phyloP scores from a whole-genome alignment of 2,329 filamentous ascomycete genomes.

The Lanzia echinophila region DNA sequence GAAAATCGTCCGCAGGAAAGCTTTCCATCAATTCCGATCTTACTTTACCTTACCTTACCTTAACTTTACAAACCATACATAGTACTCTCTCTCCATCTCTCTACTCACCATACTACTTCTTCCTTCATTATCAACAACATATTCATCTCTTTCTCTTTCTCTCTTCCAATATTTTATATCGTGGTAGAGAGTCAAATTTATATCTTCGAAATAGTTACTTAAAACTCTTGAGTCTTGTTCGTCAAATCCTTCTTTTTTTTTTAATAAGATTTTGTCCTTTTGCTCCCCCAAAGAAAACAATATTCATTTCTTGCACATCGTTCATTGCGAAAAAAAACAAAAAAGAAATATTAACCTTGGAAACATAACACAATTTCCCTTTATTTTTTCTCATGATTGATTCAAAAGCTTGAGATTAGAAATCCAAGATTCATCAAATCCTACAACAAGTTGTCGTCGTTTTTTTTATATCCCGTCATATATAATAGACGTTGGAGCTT shows the following conservation, averaged over 20 bases:
- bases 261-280: constrained; percentile 20
- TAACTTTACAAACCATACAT: neutral
- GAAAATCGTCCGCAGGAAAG: neutral
- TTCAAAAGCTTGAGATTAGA: neutral
- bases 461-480: constrained; percentile 13
- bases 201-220: constrained; percentile 8
- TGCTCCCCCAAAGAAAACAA: constrained; percentile 15
- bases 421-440: constrained; percentile 15
- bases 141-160: neutral
- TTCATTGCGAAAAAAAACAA: constrained; percentile 10
- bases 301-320: constrained; percentile 26
- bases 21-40: neutral
- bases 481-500: constrained; percentile 18
- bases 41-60: neutral
- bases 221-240: constrained; percentile 28
- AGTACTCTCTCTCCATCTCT: too few species aligned
- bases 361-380: neutral
- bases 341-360: neutral
- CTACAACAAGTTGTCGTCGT: constrained; percentile 16
- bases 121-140: neutral
- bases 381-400: constrained; percentile 6
- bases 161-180: neutral
- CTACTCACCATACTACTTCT: too few species aligned
- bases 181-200: neutral
- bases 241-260: constrained; percentile 24